Conservation (phyloP, 2,329 filamentous ascomycete genomes). For the Claviceps citrina region DNA sequence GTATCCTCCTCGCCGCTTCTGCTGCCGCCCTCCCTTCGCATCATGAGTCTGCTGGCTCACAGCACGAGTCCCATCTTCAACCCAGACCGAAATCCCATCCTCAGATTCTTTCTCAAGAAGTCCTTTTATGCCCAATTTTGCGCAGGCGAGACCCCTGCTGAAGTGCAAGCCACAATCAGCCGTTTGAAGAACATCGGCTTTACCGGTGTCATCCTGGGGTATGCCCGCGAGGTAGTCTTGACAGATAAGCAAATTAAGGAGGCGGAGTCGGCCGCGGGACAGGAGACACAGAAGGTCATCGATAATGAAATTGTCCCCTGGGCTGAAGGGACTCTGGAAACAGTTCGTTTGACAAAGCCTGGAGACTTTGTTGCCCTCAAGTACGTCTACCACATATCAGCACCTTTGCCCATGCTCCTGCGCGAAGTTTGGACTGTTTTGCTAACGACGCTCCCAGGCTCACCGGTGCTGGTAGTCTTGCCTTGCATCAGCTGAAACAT, state of each 20-base stretch:
- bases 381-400: conserved; percentile 17
- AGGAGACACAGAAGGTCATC: conserved; percentile 33
- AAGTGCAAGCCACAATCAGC: conserved; percentile 51
- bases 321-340: conserved; percentile 59
- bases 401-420: no score
- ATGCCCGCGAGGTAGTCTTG: conserved; percentile 68
- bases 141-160: conserved; percentile 55
- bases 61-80: conserved; percentile 51
- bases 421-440: no score
- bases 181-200: conserved; percentile 62
- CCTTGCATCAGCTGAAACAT: conserved; percentile 50
- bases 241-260: conserved; percentile 35
- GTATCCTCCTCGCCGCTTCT: conserved; percentile 57
- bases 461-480: conserved; percentile 65
- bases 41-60: conserved; percentile 56
- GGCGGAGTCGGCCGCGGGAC: conserved; percentile 27
- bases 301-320: conserved; percentile 52
- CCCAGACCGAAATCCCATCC: conserved; percentile 58
- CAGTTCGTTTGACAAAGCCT: conserved; percentile 48
- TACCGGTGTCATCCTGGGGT: conserved; percentile 69
- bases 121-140: conserved; percentile 90
- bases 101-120: conserved; percentile 56
- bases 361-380: conserved; percentile 54
- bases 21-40: conserved; percentile 50
- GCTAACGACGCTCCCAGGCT: conserved; percentile 38